Conservation (phyloP, 106 monocot species). For the Platanthera guangdongensis region DNA sequence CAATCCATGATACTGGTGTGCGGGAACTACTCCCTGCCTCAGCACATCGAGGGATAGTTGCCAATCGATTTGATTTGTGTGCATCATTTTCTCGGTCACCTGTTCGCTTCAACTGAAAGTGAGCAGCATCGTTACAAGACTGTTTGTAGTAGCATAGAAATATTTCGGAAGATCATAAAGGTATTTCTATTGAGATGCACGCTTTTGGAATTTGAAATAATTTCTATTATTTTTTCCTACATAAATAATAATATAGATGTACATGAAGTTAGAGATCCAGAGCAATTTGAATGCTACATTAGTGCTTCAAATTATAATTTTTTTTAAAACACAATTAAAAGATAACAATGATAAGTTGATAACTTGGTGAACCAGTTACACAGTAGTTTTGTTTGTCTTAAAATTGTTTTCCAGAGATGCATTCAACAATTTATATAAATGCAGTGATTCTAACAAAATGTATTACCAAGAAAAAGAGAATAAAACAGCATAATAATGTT, state of each 20-base stretch:
- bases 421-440: neutral
- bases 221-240: neutral
- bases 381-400: neutral
- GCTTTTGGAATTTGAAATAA: neutral
- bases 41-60: constrained; percentile 43
- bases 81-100: constrained; percentile 49
- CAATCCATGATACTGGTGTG: constrained; percentile 69
- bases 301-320: neutral
- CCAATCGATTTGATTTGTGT: constrained; percentile 56
- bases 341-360: neutral
- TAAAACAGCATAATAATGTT: neutral
- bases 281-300: neutral
- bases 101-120: constrained; percentile 66
- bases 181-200: neutral
- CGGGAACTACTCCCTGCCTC: constrained; percentile 40
- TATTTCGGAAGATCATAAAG: neutral
- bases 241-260: neutral
- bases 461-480: neutral
- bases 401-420: neutral
- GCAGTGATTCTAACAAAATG: neutral
- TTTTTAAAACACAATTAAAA: neutral
- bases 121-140: neutral
- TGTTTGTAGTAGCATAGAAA: neutral
- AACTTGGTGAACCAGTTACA: neutral
- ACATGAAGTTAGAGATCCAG: neutral